Base-by-base conservation (phyloP, 768 basidiomycete genomes). In the Trametopsis cervina region DNA sequence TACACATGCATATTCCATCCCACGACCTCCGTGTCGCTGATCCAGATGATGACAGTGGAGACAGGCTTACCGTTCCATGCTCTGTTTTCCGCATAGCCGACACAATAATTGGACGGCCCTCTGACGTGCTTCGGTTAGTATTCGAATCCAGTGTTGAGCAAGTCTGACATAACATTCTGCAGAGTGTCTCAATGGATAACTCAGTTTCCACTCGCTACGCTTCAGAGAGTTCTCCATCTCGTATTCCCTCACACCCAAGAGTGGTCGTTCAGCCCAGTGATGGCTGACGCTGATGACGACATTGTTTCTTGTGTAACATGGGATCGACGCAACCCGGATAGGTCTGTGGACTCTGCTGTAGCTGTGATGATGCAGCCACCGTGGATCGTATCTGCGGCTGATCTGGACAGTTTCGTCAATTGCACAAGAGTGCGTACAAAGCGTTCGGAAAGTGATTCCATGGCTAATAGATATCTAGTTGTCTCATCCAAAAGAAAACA, bases 161-260 rank as follows among this genome's bases (percentile, higher is more conserved):
- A 42, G 21, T 21, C 40, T 7, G 13, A 46, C 18, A 1, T 15
- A 40, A 3, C 25, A 13, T 29, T 26, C 35, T 15, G 18, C 44
- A 81, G 79, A 24, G 59, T 80, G 35, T 59, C 64, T 20, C 60
- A 66, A 21, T 81, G 80, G 79, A 54, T 80, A 13, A 68, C 70
- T 22, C 68, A 69, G 47, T 67, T 77, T 40, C 77, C 79, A 3
- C 59, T 83, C 20, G 69, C 71, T 56, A 81, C 75, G 7, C 67
- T 69, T 12, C 73, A 76, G 55, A 65, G 68, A 23, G 50, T 70
- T 21, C 52, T 74, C 47, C 66, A 65, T 40, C 49, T 69, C 21
- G 44, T 63, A 20, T 65, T 61, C 38, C 59, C 58, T 7, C 56
- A 62, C 33, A 58, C 63, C 2, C 45, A 36, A 10, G 46, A 59